phyloP scores from a whole-genome alignment of 1,139 yeast species.

The Geotrichum australiense region DNA sequence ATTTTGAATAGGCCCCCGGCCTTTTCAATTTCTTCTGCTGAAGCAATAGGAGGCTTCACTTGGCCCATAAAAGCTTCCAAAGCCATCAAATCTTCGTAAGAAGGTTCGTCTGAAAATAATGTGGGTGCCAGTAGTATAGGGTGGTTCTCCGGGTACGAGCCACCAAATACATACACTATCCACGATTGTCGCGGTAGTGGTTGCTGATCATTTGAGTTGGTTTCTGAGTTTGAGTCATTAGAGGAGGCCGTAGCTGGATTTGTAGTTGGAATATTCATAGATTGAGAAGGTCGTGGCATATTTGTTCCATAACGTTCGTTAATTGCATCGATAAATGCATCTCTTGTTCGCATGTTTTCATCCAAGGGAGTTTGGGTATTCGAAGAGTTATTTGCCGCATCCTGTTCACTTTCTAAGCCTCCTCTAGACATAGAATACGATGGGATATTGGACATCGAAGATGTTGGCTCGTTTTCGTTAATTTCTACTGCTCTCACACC shows the following conservation, averaged over 20 bases:
- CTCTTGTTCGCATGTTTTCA: constrained; percentile 10
- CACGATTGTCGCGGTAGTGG: constrained; percentile 35
- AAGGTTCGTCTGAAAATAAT: constrained; percentile 42
- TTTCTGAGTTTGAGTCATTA: too few species aligned
- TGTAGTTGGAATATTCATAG: too few species aligned
- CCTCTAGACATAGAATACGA: neutral
- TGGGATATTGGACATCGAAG: too few species aligned
- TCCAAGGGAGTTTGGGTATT: constrained; percentile 7
- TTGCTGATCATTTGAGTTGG: neutral
- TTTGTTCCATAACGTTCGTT: constrained; percentile 10
- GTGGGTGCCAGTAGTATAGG: constrained; percentile 44
- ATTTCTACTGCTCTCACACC: constrained; percentile 44
- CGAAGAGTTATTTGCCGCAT: too few species aligned
- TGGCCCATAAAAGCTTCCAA: constrained; percentile 42
- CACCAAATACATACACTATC: constrained; percentile 48
- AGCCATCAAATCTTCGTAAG: constrained; percentile 43
- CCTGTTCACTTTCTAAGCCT: neutral
- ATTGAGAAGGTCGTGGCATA: constrained; percentile 9
- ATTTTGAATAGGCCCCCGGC: constrained; percentile 36
- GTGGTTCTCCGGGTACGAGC: constrained; percentile 42
- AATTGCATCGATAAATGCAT: constrained; percentile 10
- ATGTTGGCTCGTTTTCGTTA: neutral
- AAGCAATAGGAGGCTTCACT: constrained; percentile 41
- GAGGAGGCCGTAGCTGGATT: too few species aligned
- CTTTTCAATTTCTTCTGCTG: constrained; percentile 36